These are phyloP conservation scores for Hamamelis virginiana DNA, from an alignment of 164 flowering plant species.

Conservation along the genomic window DNA sequence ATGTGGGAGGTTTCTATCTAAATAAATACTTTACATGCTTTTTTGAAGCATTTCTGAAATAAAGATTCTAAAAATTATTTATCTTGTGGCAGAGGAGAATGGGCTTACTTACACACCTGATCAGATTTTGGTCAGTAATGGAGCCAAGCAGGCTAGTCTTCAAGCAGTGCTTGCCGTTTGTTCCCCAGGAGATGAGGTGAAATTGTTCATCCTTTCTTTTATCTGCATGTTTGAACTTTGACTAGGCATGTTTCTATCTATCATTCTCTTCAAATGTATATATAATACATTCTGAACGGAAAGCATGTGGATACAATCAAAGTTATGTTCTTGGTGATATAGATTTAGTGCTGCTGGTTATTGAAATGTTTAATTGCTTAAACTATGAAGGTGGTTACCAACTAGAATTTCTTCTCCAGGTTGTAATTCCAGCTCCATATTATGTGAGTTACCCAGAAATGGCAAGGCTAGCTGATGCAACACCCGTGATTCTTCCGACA, in stretches of 20 bases:
- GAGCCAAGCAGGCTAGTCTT: slow-evolving; percentile 83
- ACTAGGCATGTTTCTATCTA: not conserved
- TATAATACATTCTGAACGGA: not conserved
- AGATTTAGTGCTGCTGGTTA: not conserved
- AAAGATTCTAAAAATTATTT: not conserved
- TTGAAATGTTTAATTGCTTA: not conserved
- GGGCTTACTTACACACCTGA: slow-evolving; percentile 81
- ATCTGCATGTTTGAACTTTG: too few relatives aligned
- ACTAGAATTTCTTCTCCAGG: slow-evolving; percentile 38
- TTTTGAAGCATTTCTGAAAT: not conserved
- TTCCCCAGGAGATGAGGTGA: slow-evolving; percentile 96
- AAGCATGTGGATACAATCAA: not conserved
- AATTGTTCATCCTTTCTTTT: not conserved
- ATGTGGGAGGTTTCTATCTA: not conserved
- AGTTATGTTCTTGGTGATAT: not conserved
- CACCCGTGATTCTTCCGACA: slow-evolving; percentile 79
- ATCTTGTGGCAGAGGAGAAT: slow-evolving; percentile 75
- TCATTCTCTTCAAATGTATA: not conserved
- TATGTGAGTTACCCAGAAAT: slow-evolving; percentile 98
- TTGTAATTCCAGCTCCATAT: slow-evolving; percentile 89
- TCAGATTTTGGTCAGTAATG: slow-evolving; percentile 90
- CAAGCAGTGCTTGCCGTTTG: slow-evolving; percentile 92
- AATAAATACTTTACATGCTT: not conserved
- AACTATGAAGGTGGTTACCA: not conserved
- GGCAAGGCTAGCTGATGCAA: slow-evolving; percentile 89